These are phyloP conservation scores for Aspergillus intermedius DNA, from an alignment of 2,329 filamentous ascomycete genomes.

Conservation along the genomic window DNA sequence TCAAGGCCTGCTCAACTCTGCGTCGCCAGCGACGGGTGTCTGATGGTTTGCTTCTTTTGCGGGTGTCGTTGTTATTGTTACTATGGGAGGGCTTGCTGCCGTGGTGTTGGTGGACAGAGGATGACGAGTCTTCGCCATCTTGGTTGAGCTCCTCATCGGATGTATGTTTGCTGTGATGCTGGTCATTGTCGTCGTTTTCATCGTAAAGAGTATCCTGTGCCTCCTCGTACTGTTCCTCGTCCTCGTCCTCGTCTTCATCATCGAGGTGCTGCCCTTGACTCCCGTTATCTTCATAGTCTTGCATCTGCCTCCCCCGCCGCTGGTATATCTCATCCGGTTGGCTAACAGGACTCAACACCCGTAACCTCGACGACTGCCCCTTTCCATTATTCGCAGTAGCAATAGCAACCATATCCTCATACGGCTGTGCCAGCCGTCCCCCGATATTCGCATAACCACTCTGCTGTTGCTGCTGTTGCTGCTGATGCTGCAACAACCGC, in stretches of 20 bases:
- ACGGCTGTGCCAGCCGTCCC: conserved; percentile 28
- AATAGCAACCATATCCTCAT: conserved; percentile 43
- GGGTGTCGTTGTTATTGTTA: conserved; percentile 6
- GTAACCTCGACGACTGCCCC: conserved; percentile 45
- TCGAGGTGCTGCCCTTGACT: conserved; percentile 21
- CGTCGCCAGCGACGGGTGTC: conserved; percentile 60
- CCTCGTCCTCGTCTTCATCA: conserved; percentile 16
- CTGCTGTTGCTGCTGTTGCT: neutral
- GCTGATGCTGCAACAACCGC: conserved; percentile 8
- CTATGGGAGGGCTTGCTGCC: neutral
- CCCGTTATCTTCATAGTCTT: conserved; percentile 31
- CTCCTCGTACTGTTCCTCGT: conserved; percentile 24
- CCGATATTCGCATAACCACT: conserved; percentile 31
- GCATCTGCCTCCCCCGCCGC: conserved; percentile 44
- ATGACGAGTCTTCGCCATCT: conserved; percentile 1
- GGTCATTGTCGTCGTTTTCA: conserved; percentile 12
- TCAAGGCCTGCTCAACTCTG: conserved; percentile 76
- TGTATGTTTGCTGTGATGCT: neutral
- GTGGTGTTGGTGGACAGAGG: neutral
- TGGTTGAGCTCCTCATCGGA: conserved; percentile 2
- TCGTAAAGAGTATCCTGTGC: conserved; percentile 30
- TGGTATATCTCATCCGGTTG: conserved; percentile 62
- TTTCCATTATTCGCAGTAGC: conserved; percentile 24
- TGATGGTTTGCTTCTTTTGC: conserved; percentile 1
- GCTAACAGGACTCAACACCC: conserved; percentile 76